A percentile compares a stretch with the other conserved stretches of the same genome.
phyloP scores from a whole-genome alignment of 805 yeast species.

The Yarrowia deformans region DNA sequence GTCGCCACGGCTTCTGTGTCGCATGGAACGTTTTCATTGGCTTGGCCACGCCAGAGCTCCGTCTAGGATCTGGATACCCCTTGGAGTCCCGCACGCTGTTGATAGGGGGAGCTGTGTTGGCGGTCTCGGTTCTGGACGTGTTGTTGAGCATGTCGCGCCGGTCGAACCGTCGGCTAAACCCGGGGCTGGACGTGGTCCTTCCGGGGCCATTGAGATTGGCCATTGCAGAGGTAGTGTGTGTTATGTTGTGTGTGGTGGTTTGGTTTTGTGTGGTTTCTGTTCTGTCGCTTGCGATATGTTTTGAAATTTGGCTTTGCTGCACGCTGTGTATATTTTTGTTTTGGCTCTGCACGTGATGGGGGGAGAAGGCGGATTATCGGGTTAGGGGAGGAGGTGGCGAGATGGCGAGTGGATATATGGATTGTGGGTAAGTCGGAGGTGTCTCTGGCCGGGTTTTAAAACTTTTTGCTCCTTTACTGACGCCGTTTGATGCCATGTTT shows the following conservation, averaged over 20 bases:
- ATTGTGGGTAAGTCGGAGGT: too few species aligned
- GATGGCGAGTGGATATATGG: too few species aligned
- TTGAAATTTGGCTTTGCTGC: constrained; percentile 34
- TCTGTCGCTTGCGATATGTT: constrained; percentile 30
- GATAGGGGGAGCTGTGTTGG: constrained; percentile 33
- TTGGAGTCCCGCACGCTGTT: constrained; percentile 7
- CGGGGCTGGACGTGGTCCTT: constrained; percentile 28
- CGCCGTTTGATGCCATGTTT: too few species aligned
- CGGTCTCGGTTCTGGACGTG: neutral
- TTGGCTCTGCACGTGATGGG: constrained; percentile 36
- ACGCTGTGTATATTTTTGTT: constrained; percentile 29
- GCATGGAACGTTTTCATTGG: constrained; percentile 30
- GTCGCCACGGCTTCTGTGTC: constrained; percentile 33
- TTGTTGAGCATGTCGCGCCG: constrained; percentile 22
- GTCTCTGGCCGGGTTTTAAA: too few species aligned
- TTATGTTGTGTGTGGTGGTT: too few species aligned
- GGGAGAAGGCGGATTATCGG: neutral
- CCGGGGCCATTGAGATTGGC: constrained; percentile 38
- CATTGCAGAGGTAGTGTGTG: constrained; percentile 16
- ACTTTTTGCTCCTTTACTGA: too few species aligned
- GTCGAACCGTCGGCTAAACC: constrained; percentile 25
- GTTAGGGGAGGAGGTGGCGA: too few species aligned
- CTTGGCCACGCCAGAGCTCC: constrained; percentile 16
- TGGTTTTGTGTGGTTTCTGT: neutral
- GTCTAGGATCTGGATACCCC: neutral